Evolutionary conservation across 495 filamentous ascomycete genomes (phyloP).

Genomic region (Paragyromitra xinjiangensis): DNA sequence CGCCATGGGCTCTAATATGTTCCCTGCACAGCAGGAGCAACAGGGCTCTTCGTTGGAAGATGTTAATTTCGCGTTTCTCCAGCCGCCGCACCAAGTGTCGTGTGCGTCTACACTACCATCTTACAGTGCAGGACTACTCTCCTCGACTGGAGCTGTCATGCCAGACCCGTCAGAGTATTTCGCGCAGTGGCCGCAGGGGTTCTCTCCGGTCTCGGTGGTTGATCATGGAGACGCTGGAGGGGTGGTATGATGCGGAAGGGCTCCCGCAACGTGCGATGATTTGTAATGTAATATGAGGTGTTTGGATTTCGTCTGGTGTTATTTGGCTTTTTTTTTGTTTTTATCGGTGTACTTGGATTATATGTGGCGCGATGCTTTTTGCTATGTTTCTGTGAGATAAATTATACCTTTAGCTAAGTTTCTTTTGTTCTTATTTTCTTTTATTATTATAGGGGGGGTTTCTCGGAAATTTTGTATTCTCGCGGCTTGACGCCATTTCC

Average conservation of each 20-base stretch:
- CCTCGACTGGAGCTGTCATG: conserved; percentile 42
- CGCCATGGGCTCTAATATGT: conserved; percentile 36
- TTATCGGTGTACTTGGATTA: conserved; percentile 45
- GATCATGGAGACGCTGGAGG: conserved; percentile 45
- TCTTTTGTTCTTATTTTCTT: conserved; percentile 1
- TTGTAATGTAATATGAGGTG: conserved; percentile 42
- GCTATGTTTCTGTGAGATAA: conserved; percentile 12
- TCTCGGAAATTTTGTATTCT: conserved; percentile 1
- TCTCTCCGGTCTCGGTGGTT: conserved; percentile 48
- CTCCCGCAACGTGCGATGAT: conserved; percentile 10
- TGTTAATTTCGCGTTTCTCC: conserved; percentile 49
- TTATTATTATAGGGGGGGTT: background rate
- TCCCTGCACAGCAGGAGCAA: conserved; percentile 35
- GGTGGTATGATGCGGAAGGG: conserved; percentile 31
- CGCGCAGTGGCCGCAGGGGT: conserved; percentile 51
- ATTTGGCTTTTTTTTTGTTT: conserved; percentile 29
- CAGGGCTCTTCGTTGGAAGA: conserved; percentile 41
- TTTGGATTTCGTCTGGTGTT: conserved; percentile 33
- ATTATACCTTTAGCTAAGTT: conserved; percentile 20
- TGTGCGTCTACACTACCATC: conserved; percentile 45
- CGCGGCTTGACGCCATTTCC: conserved; percentile 18
- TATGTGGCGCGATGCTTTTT: conserved; percentile 34
- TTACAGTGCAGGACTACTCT: conserved; percentile 45
- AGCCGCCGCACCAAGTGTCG: conserved; percentile 40
- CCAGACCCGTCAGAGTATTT: conserved; percentile 51